These are phyloP conservation scores for Picea glauca DNA, from an alignment of 75 land plant genomes.

Conservation along the genomic window DNA sequence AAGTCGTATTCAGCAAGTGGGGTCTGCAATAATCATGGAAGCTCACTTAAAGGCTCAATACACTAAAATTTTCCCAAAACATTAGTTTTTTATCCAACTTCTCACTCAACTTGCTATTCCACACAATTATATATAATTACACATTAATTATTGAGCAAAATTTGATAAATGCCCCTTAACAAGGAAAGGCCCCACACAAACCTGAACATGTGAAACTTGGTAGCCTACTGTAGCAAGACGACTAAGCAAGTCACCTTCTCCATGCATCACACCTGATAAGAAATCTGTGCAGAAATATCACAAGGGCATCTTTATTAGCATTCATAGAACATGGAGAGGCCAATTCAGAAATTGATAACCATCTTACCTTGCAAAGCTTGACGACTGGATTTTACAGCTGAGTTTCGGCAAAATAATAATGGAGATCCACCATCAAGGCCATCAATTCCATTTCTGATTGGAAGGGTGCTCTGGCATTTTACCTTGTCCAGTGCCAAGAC, in stretches of 20 bases:
- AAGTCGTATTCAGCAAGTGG: slow-evolving; percentile 76
- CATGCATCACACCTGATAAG: slow-evolving; percentile 74
- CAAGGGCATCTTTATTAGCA: not conserved
- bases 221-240: slow-evolving; percentile 66
- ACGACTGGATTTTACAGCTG: slow-evolving; percentile 71
- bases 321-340: not conserved
- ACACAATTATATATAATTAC: no score
- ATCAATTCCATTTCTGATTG: slow-evolving; percentile 72
- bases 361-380: slow-evolving; percentile 66
- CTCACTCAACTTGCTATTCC: no score
- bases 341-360: not conserved
- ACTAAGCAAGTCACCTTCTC: slow-evolving; percentile 81
- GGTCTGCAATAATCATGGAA: slow-evolving; percentile 37
- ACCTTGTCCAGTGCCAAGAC: slow-evolving; percentile 73
- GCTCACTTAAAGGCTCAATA: not conserved
- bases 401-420: slow-evolving; percentile 39
- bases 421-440: slow-evolving; percentile 94
- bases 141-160: no score
- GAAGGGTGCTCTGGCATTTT: slow-evolving; percentile 53
- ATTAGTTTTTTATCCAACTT: not conserved
- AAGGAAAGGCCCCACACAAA: slow-evolving; percentile 10
- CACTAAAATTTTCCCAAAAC: not conserved
- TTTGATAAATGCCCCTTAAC: not conserved
- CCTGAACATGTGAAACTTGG: slow-evolving; percentile 78
- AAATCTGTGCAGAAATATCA: slow-evolving; percentile 29